phyloP scores from a whole-genome alignment of 2,329 filamentous ascomycete species.

The Verticillium isaacii region DNA sequence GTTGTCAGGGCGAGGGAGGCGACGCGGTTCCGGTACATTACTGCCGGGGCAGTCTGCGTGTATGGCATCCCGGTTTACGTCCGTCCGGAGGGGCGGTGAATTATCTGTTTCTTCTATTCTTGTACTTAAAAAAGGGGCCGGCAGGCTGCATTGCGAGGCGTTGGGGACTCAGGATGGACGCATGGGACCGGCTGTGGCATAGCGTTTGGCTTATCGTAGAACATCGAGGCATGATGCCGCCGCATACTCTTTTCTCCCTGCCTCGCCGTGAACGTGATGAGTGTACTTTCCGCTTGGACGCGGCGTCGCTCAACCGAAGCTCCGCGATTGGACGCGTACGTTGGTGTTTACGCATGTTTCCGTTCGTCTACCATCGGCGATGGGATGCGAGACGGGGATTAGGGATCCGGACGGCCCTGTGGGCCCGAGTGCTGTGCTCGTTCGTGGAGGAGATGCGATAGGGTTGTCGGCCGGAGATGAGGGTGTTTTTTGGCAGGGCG shows the following conservation, averaged over 20 bases:
- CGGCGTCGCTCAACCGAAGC: background rate
- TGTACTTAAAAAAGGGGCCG: background rate
- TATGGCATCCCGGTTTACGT: constrained; percentile 94
- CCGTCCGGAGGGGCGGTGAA: constrained; percentile 19
- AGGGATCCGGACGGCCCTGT: background rate
- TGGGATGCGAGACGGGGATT: background rate
- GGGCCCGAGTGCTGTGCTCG: background rate
- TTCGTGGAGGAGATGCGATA: background rate
- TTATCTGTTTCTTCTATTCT: background rate
- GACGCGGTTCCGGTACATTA: constrained; percentile 88
- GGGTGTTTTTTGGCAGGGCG: background rate
- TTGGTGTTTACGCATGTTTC: background rate
- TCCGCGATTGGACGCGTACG: background rate
- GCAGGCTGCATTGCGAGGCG: background rate
- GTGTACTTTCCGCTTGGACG: background rate
- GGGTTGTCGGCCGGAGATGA: background rate
- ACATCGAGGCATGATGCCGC: background rate
- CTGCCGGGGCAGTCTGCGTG: constrained; percentile 87
- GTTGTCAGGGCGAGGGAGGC: constrained; percentile 68
- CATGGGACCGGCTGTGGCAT: background rate
- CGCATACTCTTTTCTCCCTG: background rate
- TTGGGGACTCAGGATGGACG: background rate
- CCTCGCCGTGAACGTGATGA: background rate
- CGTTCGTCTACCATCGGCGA: background rate
- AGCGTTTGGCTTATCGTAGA: background rate